Evolutionary conservation across 108 stramenopile species (phyloP), one percentile per base, ranked within the genome.

Genomic region (Heterococcus sp.): DNA sequence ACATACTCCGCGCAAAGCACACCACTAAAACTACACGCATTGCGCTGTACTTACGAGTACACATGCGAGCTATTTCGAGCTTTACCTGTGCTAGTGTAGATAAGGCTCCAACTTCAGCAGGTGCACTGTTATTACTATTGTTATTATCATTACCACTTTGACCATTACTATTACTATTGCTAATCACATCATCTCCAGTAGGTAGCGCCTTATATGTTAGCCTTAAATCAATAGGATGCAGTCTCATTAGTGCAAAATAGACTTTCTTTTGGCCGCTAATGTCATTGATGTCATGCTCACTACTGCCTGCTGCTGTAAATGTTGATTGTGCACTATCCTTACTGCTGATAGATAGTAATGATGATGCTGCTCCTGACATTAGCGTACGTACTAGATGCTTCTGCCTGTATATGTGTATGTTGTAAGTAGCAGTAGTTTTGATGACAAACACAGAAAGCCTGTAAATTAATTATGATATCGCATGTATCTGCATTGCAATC

Each of bases 161-260:
- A n/a, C n/a, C n/a, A n/a, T n/a, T n/a, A n/a, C n/a, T n/a, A n/a
- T n/a, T n/a, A n/a, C n/a, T n/a, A n/a, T n/a, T n/a, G n/a, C n/a
- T n/a, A n/a, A n/a, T n/a, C 2, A 68, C 78, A 2, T 65, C 70
- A 26, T 28, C 28, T 34, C 65, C 39, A 0, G 72, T 72, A n/a
- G 78, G 78, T 21, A 77, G 78, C 27, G 38, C 34, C 3, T 77
- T 70, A 39, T 80, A 80, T 2, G 73, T 84, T 35, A 84, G 74
- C 37, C 74, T 72, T 5, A 84, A 35, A 39, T 84, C 83, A 8
- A 84, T 33, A 1, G 83, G 83, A 40, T 84, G 83, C 28, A 84
- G 37, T 32, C 78, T 77, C 73, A 84, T 75, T 4, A 84, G 83
- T 8, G 83, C 78, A 66, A 84, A 78, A 78, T 84, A 84, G 38